Evolutionary conservation across 2,329 filamentous ascomycete species (phyloP).

Genomic region (Aspergillus terreus): DNA sequence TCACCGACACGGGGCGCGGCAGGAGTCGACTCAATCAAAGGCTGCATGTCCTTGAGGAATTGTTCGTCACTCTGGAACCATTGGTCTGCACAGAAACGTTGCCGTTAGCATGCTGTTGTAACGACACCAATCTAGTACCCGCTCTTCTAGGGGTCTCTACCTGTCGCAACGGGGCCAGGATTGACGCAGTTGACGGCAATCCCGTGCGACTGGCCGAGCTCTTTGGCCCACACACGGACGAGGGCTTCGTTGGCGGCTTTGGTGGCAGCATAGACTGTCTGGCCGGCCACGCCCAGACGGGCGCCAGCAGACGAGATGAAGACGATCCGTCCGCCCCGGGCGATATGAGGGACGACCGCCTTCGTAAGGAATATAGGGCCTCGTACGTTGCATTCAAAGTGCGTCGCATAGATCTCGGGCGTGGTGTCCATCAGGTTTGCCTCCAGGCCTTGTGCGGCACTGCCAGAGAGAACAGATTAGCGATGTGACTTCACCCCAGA

Average conservation of each 20-base stretch:
- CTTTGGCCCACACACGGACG: constrained; percentile 57
- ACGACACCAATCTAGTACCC: background rate
- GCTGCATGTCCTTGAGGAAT: constrained; percentile 30
- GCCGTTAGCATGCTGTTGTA: background rate
- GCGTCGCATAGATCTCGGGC: constrained; percentile 9
- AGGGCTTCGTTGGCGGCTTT: constrained; percentile 59
- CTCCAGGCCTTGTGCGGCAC: constrained; percentile 11
- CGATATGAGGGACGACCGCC: constrained; percentile 26
- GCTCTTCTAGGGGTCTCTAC: constrained; percentile 21
- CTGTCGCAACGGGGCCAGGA: constrained; percentile 54
- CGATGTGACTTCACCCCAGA: background rate
- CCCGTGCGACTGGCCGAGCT: constrained; percentile 46
- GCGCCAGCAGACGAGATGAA: constrained; percentile 55
- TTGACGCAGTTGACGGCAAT: constrained; percentile 58
- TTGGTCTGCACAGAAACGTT: constrained; percentile 11
- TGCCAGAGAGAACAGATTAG: background rate
- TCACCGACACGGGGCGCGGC: constrained; percentile 28
- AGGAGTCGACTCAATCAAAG: constrained; percentile 28
- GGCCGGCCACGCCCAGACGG: constrained; percentile 52
- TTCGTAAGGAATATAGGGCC: constrained; percentile 30
- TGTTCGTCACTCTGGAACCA: constrained; percentile 30
- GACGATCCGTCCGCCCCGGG: constrained; percentile 47
- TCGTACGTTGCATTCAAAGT: constrained; percentile 19
- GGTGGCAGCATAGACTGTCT: constrained; percentile 56
- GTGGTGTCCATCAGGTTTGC: constrained; percentile 9